A percentile compares a stretch with the other conserved stretches of the same genome.
These are phyloP conservation scores for Eutypella sp. DNA, from an alignment of 2,329 filamentous ascomycete species.

Conservation along the genomic window DNA sequence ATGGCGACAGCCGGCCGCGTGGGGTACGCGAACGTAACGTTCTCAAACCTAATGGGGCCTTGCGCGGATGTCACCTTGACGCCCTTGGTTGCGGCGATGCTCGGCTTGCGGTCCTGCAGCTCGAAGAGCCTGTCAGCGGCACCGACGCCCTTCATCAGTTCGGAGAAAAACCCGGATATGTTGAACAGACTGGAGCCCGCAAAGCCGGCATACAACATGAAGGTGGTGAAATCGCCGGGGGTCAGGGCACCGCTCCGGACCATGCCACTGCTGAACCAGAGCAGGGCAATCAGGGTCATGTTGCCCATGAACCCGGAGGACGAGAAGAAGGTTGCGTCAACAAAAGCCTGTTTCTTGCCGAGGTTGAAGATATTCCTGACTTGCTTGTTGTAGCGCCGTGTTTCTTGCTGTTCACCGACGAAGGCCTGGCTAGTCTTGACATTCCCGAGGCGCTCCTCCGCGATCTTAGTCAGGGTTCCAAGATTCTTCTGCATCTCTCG, in stretches of 20 bases:
- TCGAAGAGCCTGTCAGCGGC: conserved; percentile 96
- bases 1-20: conserved; percentile 88
- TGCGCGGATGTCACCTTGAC: conserved; percentile 74
- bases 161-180: conserved; percentile 92
- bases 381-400: conserved; percentile 85
- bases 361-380: conserved; percentile 88
- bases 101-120: conserved; percentile 82
- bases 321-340: conserved; percentile 85
- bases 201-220: conserved; percentile 97
- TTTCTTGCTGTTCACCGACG: conserved; percentile 85
- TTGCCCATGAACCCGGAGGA: conserved; percentile 90
- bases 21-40: conserved; percentile 87
- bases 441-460: conserved; percentile 95
- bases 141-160: conserved; percentile 98
- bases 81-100: conserved; percentile 83
- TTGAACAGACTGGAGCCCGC: conserved; percentile 84
- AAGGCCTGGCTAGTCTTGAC: conserved; percentile 96
- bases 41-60: conserved; percentile 80
- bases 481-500: conserved; percentile 91
- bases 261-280: conserved; percentile 86
- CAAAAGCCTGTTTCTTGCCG: conserved; percentile 78
- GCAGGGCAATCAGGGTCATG: conserved; percentile 86
- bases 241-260: conserved; percentile 82
- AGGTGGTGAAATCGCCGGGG: conserved; percentile 89
- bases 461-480: conserved; percentile 90